A percentile compares a stretch with the other conserved stretches of the same genome.
These are phyloP conservation scores for Colletotrichum truncatum DNA, from an alignment of 2,329 filamentous ascomycete genomes.

Conservation along the genomic window DNA sequence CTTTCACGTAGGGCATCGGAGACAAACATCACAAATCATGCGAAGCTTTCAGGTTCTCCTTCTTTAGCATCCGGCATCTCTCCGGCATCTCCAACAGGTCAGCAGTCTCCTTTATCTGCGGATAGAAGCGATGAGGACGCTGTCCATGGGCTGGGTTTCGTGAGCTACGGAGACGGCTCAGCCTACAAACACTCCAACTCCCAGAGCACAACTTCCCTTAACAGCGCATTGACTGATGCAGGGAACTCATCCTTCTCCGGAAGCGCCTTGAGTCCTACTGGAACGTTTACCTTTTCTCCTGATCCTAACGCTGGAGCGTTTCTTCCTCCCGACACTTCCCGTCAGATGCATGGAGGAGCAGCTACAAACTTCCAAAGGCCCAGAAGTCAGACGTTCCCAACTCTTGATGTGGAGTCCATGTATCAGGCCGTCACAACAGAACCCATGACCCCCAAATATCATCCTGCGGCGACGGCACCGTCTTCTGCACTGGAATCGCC, in stretches of 20 bases:
- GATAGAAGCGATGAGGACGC: constrained; percentile 76
- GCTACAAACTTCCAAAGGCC: constrained; percentile 73
- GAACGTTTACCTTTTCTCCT: constrained; percentile 79
- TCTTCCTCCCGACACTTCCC: constrained; percentile 47
- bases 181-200: constrained; percentile 71
- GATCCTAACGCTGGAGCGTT: constrained; percentile 77
- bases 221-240: constrained; percentile 72
- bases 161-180: constrained; percentile 64
- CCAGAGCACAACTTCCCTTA: constrained; percentile 72
- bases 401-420: constrained; percentile 69
- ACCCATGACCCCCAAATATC: constrained; percentile 60
- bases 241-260: constrained; percentile 74
- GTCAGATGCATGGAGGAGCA: constrained; percentile 44
- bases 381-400: constrained; percentile 88
- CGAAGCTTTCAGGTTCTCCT: constrained; percentile 64
- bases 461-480: constrained; percentile 55
- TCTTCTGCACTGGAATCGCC: constrained; percentile 64
- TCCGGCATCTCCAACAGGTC: constrained; percentile 74
- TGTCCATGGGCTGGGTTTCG: constrained; percentile 66
- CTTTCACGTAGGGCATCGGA: constrained; percentile 68
- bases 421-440: constrained; percentile 53
- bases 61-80: constrained; percentile 68
- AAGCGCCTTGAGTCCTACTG: constrained; percentile 77
- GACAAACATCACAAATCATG: constrained; percentile 76
- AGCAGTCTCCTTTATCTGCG: constrained; percentile 75